Conservation (phyloP, 2,329 filamentous ascomycete species). For the Dactylellina parvicollis region DNA sequence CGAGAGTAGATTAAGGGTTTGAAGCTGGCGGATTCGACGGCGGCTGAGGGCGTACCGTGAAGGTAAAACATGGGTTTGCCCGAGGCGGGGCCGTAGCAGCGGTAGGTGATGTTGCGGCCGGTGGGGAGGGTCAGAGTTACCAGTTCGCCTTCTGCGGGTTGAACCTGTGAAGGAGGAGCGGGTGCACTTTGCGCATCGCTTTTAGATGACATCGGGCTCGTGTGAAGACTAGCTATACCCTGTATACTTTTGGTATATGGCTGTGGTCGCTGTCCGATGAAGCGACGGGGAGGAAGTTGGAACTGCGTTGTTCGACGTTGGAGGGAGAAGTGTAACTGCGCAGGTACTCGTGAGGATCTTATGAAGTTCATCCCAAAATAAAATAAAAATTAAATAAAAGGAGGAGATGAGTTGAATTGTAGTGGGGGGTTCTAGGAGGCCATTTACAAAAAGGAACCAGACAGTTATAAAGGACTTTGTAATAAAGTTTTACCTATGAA, state of each 20-base stretch:
- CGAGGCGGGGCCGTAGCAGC: conserved; percentile 59
- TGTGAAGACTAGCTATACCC: background rate
- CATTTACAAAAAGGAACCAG: too few relatives aligned
- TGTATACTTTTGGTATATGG: background rate
- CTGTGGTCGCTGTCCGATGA: background rate
- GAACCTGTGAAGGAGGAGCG: background rate
- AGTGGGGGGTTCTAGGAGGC: too few relatives aligned
- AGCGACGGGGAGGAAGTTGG: background rate
- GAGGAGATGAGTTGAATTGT: too few relatives aligned
- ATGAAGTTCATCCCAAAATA: background rate
- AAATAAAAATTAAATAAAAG: background rate
- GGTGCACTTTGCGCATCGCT: background rate
- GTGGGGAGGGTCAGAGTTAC: conserved; percentile 23
- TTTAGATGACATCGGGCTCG: too few relatives aligned
- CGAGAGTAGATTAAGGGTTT: conserved; percentile 57
- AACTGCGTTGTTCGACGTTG: conserved; percentile 10
- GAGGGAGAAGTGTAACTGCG: background rate
- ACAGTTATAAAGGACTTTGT: too few relatives aligned
- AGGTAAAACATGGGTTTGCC: conserved; percentile 61
- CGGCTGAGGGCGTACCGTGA: conserved; percentile 63
- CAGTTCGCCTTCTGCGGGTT: conserved; percentile 21
- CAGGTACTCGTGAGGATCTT: background rate
- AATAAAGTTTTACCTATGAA: background rate
- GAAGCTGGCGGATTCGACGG: conserved; percentile 60
- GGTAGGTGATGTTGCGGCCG: conserved; percentile 39